These are phyloP conservation scores for Aspergillus vadensis DNA, from an alignment of 2,329 filamentous ascomycete genomes.

Conservation along the genomic window DNA sequence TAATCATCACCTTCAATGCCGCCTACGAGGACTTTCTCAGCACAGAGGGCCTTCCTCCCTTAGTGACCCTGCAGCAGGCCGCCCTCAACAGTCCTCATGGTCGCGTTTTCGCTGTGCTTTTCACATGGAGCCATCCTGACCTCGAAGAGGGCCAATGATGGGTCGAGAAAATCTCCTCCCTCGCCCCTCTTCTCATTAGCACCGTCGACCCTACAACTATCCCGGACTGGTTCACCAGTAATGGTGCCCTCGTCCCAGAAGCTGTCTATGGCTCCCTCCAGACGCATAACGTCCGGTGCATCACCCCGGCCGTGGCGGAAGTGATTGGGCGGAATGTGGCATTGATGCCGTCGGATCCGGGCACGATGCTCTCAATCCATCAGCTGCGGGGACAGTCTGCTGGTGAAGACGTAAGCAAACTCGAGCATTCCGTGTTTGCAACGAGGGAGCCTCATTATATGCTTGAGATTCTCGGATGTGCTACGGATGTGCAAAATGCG, in stretches of 20 bases:
- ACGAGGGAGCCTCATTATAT: slow-evolving; percentile 24
- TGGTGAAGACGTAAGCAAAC: background rate
- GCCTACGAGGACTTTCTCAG: slow-evolving; percentile 17
- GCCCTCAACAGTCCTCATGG: slow-evolving; percentile 17
- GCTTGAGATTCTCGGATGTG: slow-evolving; percentile 21
- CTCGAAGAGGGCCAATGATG: slow-evolving; percentile 18
- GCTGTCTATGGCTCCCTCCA: slow-evolving; percentile 6
- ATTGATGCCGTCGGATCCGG: slow-evolving; percentile 10
- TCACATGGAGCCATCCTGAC: slow-evolving; percentile 18
- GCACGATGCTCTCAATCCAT: slow-evolving; percentile 21
- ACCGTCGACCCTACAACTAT: slow-evolving; percentile 18
- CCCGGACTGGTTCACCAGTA: slow-evolving; percentile 11
- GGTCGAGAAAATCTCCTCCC: slow-evolving; percentile 16
- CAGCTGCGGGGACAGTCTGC: slow-evolving; percentile 21
- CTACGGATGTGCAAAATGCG: background rate
- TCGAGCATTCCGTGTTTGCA: slow-evolving; percentile 16
- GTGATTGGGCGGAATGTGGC: slow-evolving; percentile 6
- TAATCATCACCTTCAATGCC: slow-evolving; percentile 14
- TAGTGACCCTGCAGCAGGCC: slow-evolving; percentile 19
- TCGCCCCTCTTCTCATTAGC: slow-evolving; percentile 18
- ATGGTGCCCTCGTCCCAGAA: slow-evolving; percentile 5
- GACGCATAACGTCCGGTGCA: slow-evolving; percentile 11
- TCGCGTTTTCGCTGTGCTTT: slow-evolving; percentile 12
- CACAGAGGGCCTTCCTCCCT: slow-evolving; percentile 7
- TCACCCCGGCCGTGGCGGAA: slow-evolving; percentile 13